A percentile compares a stretch with the other conserved stretches of the same genome.
These are phyloP conservation scores for Coemansia sp. DNA, from an alignment of 192 early-diverging fungal species.

Conservation along the genomic window DNA sequence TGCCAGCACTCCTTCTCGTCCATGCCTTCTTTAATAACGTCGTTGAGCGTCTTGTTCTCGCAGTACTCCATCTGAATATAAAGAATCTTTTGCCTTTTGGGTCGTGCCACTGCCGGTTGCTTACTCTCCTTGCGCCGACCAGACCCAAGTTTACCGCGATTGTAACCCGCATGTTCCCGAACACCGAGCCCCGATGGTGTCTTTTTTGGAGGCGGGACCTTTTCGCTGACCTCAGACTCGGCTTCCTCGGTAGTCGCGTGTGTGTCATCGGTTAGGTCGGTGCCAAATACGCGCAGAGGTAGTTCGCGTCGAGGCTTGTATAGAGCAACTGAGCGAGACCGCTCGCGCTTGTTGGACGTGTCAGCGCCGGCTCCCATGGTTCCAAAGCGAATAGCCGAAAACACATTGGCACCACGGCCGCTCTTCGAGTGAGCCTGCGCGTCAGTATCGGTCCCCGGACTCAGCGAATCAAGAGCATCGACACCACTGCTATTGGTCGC, in stretches of 20 bases:
- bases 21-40: constrained; percentile 79
- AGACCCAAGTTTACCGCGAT: background rate
- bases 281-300: constrained; percentile 29
- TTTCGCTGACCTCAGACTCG: constrained; percentile 9
- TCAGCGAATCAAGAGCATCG: constrained; percentile 18
- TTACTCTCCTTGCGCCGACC: constrained; percentile 6
- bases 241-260: constrained; percentile 9
- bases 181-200: background rate
- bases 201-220: background rate
- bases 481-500: constrained; percentile 7
- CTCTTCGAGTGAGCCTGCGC: constrained; percentile 15
- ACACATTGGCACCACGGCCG: constrained; percentile 30
- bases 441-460: constrained; percentile 22
- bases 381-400: constrained; percentile 51
- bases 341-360: constrained; percentile 6
- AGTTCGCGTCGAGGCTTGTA: constrained; percentile 10
- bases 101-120: background rate
- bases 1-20: constrained; percentile 83
- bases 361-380: constrained; percentile 36
- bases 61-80: constrained; percentile 99
- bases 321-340: constrained; percentile 12
- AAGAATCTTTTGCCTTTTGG: constrained; percentile 56
- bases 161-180: constrained; percentile 2
- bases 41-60: constrained; percentile 87
- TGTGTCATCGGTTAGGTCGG: constrained; percentile 10